Base-by-base conservation (phyloP, 768 basidiomycete species). In the Rossbeevera mucosa region DNA sequence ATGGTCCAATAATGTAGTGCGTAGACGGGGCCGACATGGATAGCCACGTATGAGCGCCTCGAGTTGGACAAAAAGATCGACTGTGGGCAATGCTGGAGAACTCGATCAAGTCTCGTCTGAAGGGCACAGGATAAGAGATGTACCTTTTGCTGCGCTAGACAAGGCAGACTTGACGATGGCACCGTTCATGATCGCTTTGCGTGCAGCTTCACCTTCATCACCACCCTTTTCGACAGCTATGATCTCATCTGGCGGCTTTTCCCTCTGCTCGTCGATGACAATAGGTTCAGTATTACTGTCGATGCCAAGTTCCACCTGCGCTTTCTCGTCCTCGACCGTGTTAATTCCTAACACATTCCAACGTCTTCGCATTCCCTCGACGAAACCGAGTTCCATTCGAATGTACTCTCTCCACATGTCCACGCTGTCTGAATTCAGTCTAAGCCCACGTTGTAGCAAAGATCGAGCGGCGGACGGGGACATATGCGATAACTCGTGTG, bases 321-420 rank as follows among this genome's bases (percentile, higher is more conserved):
- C 47, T 49, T n/a, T 50, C 36, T 58, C 54, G 20, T 59, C 63
- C 9, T 49, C 54, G 24, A 36, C 54, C 0, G 57, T 50, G 22
- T 53, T 30, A 47, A 94, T 85, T 7, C 92, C 93, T 18, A 95
- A 74, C 7, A 90, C 74, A 42, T 76, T 81, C 91, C 91, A 93
- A 47, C 93, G 76, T 57, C 88, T 73, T 33, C 88, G 74, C 44
- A 94, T 71, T 13, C 80, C 81, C 72, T 95, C 92, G 7, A 91
- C 74, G 67, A 91, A 95, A 2, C 84, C 83, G 5, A 94, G 71
- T 66, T 97, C 94, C 81, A 96, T 91, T 64, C 84, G 84, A 57
- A 92, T 82, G 64, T 94, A 95, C 68, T 94, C 93, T 20, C 76
- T 76, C 94, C 94, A 97, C 69, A 97, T 74, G 51, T 85, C 83